Conservation (phyloP, 768 basidiomycete genomes). For the Trametopsis cervina region DNA sequence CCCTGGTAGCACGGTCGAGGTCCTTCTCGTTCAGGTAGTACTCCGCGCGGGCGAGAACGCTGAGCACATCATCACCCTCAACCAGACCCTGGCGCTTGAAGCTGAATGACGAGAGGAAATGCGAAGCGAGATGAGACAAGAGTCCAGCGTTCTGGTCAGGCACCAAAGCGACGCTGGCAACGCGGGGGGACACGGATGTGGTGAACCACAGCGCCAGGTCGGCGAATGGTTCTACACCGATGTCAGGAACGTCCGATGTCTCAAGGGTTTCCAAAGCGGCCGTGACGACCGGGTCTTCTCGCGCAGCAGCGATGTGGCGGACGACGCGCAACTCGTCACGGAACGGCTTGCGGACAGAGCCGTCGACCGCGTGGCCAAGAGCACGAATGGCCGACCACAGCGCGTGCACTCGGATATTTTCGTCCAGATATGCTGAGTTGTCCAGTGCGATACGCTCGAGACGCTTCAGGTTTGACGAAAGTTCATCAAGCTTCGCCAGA, state of each 20-base stretch:
- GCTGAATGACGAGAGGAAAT: slow-evolving; percentile 62
- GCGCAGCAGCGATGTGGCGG: slow-evolving; percentile 62
- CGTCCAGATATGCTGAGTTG: slow-evolving; percentile 86
- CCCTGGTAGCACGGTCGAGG: slow-evolving; percentile 80
- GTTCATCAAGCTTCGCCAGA: slow-evolving; percentile 89
- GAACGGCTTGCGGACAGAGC: slow-evolving; percentile 73
- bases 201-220: slow-evolving; percentile 91
- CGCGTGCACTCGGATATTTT: slow-evolving; percentile 86
- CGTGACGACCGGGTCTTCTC: slow-evolving; percentile 61
- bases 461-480: slow-evolving; percentile 83
- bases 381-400: slow-evolving; percentile 92
- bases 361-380: slow-evolving; percentile 54
- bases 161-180: slow-evolving; percentile 85
- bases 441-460: slow-evolving; percentile 88
- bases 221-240: slow-evolving; percentile 82
- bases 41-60: slow-evolving; percentile 84
- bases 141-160: slow-evolving; percentile 88
- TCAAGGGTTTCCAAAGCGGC: slow-evolving; percentile 68
- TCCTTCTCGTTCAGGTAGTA: slow-evolving; percentile 89
- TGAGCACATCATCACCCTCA: slow-evolving; percentile 77
- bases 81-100: slow-evolving; percentile 80
- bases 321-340: slow-evolving; percentile 83
- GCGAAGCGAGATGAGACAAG: slow-evolving; percentile 80
- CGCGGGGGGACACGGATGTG: slow-evolving; percentile 72
- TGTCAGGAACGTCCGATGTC: slow-evolving; percentile 64